Conservation (phyloP, 1,284 basidiomycete species). For the Ceratobasidium theobromae region DNA sequence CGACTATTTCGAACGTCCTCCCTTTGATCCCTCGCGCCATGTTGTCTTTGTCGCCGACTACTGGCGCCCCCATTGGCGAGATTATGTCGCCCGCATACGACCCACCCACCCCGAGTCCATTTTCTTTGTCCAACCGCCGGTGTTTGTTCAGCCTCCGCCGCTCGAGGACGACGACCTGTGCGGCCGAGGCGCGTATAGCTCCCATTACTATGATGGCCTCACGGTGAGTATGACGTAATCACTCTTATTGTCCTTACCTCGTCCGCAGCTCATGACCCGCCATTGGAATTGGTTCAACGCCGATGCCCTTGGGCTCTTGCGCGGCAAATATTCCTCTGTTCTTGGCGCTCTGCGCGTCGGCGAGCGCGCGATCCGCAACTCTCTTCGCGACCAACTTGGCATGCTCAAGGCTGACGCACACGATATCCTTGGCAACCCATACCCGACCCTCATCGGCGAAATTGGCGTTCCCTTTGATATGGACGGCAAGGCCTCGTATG, state of each 20-base stretch:
- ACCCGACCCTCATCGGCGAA: slow-evolving; percentile 93
- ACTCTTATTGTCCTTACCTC: neutral
- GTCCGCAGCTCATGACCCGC: slow-evolving; percentile 62
- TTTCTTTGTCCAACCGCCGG: slow-evolving; percentile 88
- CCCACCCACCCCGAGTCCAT: slow-evolving; percentile 80
- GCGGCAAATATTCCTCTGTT: slow-evolving; percentile 74
- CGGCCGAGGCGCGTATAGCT: slow-evolving; percentile 75
- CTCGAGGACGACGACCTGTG: slow-evolving; percentile 56
- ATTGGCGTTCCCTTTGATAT: slow-evolving; percentile 94
- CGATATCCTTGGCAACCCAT: slow-evolving; percentile 59
- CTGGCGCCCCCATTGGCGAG: slow-evolving; percentile 76
- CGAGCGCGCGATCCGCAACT: slow-evolving; percentile 77
- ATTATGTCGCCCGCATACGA: slow-evolving; percentile 68
- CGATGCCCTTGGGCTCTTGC: slow-evolving; percentile 86
- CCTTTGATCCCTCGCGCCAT: slow-evolving; percentile 46
- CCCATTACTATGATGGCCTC: slow-evolving; percentile 95
- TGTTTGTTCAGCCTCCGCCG: slow-evolving; percentile 79
- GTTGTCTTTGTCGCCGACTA: slow-evolving; percentile 79
- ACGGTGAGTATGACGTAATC: slow-evolving; percentile 45
- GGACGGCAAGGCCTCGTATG: slow-evolving; percentile 81
- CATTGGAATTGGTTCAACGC: slow-evolving; percentile 99
- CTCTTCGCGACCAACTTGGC: slow-evolving; percentile 80
- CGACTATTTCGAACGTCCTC: slow-evolving; percentile 69
- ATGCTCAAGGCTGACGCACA: slow-evolving; percentile 72
- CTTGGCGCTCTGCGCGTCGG: slow-evolving; percentile 64